These are phyloP conservation scores for Aspergillus funiculosus DNA, from an alignment of 495 filamentous ascomycete genomes.

Conservation along the genomic window DNA sequence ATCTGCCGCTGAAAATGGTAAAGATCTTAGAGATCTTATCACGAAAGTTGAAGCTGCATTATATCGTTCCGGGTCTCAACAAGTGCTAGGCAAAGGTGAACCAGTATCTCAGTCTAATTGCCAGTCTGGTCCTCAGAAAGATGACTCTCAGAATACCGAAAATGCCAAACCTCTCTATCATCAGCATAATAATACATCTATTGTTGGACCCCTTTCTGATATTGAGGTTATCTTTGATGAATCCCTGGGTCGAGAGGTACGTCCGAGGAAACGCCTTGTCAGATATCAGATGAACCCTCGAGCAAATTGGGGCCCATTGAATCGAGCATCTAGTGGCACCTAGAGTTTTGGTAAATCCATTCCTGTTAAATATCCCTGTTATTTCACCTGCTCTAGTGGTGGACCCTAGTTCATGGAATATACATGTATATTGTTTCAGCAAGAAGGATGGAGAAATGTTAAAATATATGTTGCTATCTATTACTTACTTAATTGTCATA, in stretches of 20 bases:
- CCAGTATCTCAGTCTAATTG: constrained; percentile 12
- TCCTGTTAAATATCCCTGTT: background rate
- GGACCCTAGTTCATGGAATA: too few species aligned
- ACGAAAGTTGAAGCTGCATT: constrained; percentile 45
- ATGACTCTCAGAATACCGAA: constrained; percentile 15
- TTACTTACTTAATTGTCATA: too few species aligned
- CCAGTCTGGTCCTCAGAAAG: constrained; percentile 10
- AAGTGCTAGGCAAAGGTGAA: constrained; percentile 14
- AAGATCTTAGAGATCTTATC: constrained; percentile 33
- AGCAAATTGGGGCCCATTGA: constrained; percentile 91
- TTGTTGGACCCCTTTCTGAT: constrained; percentile 18
- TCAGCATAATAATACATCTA: background rate
- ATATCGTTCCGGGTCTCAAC: constrained; percentile 32
- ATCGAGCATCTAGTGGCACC: constrained; percentile 46
- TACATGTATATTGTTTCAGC: too few species aligned
- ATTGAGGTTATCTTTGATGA: constrained; percentile 78
- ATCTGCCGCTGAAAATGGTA: constrained; percentile 29
- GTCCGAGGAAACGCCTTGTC: constrained; percentile 54
- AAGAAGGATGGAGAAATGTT: too few species aligned
- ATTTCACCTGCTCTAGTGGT: too few species aligned
- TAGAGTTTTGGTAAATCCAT: background rate
- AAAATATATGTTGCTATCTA: too few species aligned
- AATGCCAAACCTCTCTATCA: background rate
- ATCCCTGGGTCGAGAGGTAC: constrained; percentile 61
- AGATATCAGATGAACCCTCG: constrained; percentile 84